A percentile compares a stretch with the other conserved stretches of the same genome.
Conservation (phyloP, 108 stramenopile species). For the Fistulifera pelliculosa region DNA sequence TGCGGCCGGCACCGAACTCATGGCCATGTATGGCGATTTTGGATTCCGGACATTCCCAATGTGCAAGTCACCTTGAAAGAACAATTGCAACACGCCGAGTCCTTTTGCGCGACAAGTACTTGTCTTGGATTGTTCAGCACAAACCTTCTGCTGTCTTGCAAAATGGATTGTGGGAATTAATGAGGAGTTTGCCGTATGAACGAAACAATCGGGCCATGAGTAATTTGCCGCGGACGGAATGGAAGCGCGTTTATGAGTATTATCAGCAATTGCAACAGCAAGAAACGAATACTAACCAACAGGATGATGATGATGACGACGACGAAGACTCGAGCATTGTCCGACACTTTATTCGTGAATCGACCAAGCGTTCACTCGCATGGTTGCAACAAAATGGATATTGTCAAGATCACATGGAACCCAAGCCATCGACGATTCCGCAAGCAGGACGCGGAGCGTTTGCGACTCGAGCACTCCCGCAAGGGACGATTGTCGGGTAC, state of each 20-base stretch:
- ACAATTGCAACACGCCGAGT: slow-evolving; percentile 32
- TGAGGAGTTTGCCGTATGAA: slow-evolving; percentile 25
- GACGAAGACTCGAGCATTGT: background rate
- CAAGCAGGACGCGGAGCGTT: slow-evolving; percentile 81
- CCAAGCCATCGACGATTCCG: slow-evolving; percentile 50
- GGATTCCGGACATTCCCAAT: slow-evolving; percentile 43
- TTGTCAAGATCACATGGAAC: slow-evolving; percentile 69
- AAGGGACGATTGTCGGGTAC: slow-evolving; percentile 69
- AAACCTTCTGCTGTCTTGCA: slow-evolving; percentile 14
- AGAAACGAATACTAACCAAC: too few species aligned
- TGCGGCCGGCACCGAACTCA: slow-evolving; percentile 51
- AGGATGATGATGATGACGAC: background rate
- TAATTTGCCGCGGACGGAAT: slow-evolving; percentile 18
- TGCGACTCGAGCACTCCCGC: slow-evolving; percentile 56
- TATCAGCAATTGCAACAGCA: background rate
- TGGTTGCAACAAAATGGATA: slow-evolving; percentile 62
- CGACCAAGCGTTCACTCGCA: slow-evolving; percentile 22
- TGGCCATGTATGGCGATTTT: slow-evolving; percentile 58
- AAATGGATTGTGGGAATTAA: slow-evolving; percentile 27
- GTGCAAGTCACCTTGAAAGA: slow-evolving; percentile 26
- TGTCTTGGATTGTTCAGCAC: slow-evolving; percentile 13
- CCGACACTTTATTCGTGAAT: slow-evolving; percentile 12
- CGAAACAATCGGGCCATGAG: slow-evolving; percentile 9
- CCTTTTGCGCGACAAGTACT: slow-evolving; percentile 19
- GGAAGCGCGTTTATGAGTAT: slow-evolving; percentile 7